Conservation (phyloP, 2,329 filamentous ascomycete species). For the Coniella vitis region DNA sequence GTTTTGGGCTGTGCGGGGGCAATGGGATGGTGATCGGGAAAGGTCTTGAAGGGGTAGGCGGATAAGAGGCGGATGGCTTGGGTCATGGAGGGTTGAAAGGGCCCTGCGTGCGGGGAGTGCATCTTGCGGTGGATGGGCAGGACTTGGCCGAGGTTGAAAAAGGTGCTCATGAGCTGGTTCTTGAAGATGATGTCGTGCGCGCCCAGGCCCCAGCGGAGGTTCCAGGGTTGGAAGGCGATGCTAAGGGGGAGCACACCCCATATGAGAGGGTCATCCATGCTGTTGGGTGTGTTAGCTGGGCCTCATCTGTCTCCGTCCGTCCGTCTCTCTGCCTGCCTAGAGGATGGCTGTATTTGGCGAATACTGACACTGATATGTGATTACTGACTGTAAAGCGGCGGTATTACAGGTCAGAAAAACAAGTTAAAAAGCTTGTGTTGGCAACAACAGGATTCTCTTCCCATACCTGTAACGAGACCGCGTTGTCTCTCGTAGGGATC, state of each 20-base stretch:
- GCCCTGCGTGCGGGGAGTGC: conserved; percentile 73
- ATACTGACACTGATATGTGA: conserved; percentile 78
- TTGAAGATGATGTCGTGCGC: conserved; percentile 95
- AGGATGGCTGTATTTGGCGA: not conserved
- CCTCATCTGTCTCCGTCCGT: not conserved
- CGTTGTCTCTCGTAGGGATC: conserved; percentile 59
- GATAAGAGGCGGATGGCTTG: conserved; percentile 82
- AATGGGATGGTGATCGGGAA: conserved; percentile 10
- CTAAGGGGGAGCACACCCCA: conserved; percentile 81
- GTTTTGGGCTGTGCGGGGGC: conserved; percentile 8
- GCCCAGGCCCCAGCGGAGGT: conserved; percentile 81
- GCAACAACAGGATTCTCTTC: not conserved
- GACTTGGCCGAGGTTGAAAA: conserved; percentile 86
- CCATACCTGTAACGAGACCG: conserved; percentile 75
- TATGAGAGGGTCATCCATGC: conserved; percentile 87
- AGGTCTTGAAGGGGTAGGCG: conserved; percentile 38
- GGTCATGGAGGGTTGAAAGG: conserved; percentile 83
- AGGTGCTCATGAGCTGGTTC: conserved; percentile 66
- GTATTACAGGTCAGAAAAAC: not conserved
- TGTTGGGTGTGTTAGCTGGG: conserved; percentile 30
- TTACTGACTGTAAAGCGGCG: conserved; percentile 60
- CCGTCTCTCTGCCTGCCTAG: too few species aligned
- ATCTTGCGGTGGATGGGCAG: conserved; percentile 78
- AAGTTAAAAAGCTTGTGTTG: conserved; percentile 1
- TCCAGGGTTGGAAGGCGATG: conserved; percentile 64